A percentile compares a stretch with the other conserved stretches of the same genome.
Evolutionary conservation across 2,329 filamentous ascomycete genomes (phyloP).

Genomic region (Emmonsia crescens): DNA sequence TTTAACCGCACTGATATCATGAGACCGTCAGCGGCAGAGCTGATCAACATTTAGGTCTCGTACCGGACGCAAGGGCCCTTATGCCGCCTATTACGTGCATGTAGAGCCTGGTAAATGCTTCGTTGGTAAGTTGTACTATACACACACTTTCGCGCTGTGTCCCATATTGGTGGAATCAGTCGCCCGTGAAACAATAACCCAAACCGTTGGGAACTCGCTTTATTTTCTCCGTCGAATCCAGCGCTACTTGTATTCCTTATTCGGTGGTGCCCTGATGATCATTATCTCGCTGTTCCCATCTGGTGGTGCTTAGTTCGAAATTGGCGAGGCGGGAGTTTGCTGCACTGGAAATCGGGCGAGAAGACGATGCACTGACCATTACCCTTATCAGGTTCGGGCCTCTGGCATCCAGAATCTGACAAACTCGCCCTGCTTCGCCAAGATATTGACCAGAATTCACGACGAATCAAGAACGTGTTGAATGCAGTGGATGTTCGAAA

Average conservation of each 20-base stretch:
- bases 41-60: conserved; percentile 49
- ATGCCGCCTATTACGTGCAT: conserved; percentile 82
- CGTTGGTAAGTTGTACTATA: conserved; percentile 47
- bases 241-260: not conserved
- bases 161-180: not conserved
- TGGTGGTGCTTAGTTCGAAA: not conserved
- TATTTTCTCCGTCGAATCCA: not conserved
- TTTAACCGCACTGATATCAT: not conserved
- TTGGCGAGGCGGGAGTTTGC: not conserved
- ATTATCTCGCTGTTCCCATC: not conserved
- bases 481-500: conserved; percentile 49
- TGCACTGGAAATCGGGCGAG: not conserved
- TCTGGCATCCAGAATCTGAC: conserved; percentile 65
- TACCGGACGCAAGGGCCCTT: conserved; percentile 75
- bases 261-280: not conserved
- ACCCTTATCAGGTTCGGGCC: conserved; percentile 51
- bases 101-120: conserved; percentile 62
- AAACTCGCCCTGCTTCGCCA: conserved; percentile 57
- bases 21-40: conserved; percentile 1
- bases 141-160: not conserved
- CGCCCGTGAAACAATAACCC: not conserved
- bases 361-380: conserved; percentile 4
- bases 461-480: conserved; percentile 58
- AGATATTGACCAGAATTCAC: conserved; percentile 64
- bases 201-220: not conserved